A percentile compares a stretch with the other conserved stretches of the same genome.
phyloP scores from a whole-genome alignment of 345 rosid species.

The Dipteronia sinensis region DNA sequence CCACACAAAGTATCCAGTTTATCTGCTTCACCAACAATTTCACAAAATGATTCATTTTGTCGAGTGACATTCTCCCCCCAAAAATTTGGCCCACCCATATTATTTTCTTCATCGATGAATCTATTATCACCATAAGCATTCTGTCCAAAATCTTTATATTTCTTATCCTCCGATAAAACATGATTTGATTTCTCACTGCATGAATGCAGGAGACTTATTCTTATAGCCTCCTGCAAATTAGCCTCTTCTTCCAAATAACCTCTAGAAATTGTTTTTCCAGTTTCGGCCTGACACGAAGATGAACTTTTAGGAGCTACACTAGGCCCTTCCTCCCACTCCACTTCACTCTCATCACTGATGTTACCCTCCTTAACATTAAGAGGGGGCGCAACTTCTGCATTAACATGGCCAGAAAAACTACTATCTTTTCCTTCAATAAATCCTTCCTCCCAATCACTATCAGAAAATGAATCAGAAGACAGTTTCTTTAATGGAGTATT shows the following conservation, averaged over 20 bases:
- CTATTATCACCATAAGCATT: slow-evolving; percentile 23
- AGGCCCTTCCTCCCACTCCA: slow-evolving; percentile 71
- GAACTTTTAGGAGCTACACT: slow-evolving; percentile 32
- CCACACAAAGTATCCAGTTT: slow-evolving; percentile 25
- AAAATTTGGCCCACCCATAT: slow-evolving; percentile 22
- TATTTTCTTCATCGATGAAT: slow-evolving; percentile 32
- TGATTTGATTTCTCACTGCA: slow-evolving; percentile 30
- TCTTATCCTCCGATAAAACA: slow-evolving; percentile 21
- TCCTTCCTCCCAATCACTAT: slow-evolving; percentile 76
- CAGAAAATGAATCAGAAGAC: slow-evolving; percentile 52
- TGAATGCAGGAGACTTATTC: slow-evolving; percentile 74
- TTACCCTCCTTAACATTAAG: slow-evolving; percentile 30
- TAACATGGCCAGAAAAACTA: slow-evolving; percentile 27
- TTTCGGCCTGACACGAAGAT: slow-evolving; percentile 26
- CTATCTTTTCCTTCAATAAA: slow-evolving; percentile 28
- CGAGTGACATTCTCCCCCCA: slow-evolving; percentile 15
- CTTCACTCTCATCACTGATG: slow-evolving; percentile 52
- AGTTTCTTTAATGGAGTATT: slow-evolving; percentile 36
- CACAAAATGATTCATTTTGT: slow-evolving; percentile 27
- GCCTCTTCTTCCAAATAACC: slow-evolving; percentile 79
- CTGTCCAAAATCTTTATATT: slow-evolving; percentile 24
- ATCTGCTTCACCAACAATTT: slow-evolving; percentile 28
- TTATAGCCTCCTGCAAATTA: slow-evolving; percentile 82
- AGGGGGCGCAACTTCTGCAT: slow-evolving; percentile 34
- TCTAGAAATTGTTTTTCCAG: slow-evolving; percentile 46